These are phyloP conservation scores for Amesomyces nigricolor DNA, from an alignment of 2,329 filamentous ascomycete species.

Conservation along the genomic window DNA sequence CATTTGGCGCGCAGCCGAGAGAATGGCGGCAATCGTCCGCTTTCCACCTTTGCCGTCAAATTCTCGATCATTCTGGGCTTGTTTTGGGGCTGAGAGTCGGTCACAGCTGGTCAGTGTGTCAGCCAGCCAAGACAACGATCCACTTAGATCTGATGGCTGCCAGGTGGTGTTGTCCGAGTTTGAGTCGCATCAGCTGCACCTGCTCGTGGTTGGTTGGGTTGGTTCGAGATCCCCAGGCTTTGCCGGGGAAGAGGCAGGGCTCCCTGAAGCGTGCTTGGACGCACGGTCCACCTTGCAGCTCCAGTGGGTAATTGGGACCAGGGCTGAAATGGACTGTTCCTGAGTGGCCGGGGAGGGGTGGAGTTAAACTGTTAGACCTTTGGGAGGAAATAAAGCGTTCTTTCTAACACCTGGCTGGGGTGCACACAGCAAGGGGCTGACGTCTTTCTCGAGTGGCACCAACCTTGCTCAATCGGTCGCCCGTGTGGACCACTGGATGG, in stretches of 20 bases:
- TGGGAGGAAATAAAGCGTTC: too few species aligned
- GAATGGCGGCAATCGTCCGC: neutral
- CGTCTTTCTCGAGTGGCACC: slow-evolving; percentile 21
- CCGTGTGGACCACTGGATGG: slow-evolving; percentile 24
- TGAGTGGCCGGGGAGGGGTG: slow-evolving; percentile 17
- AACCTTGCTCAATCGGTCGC: slow-evolving; percentile 25
- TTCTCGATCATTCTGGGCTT: too few species aligned
- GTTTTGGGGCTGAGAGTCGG: too few species aligned
- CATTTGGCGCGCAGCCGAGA: neutral
- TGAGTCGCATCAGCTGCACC: neutral
- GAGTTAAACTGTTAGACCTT: slow-evolving; percentile 16
- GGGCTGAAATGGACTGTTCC: slow-evolving; percentile 23
- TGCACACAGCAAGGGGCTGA: slow-evolving; percentile 21
- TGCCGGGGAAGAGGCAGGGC: neutral
- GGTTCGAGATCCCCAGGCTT: neutral
- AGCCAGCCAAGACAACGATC: neutral
- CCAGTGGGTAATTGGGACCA: slow-evolving; percentile 24
- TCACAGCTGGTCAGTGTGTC: neutral
- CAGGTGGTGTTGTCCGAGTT: slow-evolving; percentile 1
- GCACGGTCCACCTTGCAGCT: slow-evolving; percentile 24
- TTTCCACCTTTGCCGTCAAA: too few species aligned
- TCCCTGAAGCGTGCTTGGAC: neutral
- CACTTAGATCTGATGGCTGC: neutral
- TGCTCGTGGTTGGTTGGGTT: slow-evolving; percentile 8
- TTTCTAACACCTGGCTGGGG: slow-evolving; percentile 8